phyloP scores from a whole-genome alignment of 768 basidiomycete species.

The Kwoniella bestiolae region DNA sequence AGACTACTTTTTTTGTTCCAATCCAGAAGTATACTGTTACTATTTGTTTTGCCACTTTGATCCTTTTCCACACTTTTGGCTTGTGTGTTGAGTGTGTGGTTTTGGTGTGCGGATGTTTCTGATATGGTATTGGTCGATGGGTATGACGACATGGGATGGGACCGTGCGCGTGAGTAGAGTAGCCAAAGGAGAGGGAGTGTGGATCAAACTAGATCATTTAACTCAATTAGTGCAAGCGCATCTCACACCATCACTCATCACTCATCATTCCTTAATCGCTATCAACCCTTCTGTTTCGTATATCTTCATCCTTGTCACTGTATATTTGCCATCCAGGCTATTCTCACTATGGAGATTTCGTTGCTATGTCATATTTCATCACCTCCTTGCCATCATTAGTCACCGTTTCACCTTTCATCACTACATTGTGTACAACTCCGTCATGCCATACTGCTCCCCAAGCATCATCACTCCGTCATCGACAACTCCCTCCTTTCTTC shows the following conservation, averaged over 20 bases:
- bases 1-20: neutral
- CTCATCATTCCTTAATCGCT: neutral
- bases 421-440: neutral
- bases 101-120: too few relatives aligned
- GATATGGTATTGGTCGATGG: too few relatives aligned
- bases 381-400: neutral
- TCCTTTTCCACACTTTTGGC: neutral
- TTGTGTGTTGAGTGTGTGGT: neutral
- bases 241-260: neutral
- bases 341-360: neutral
- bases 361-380: neutral
- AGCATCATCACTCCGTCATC: conserved; percentile 6
- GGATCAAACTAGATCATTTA: too few relatives aligned
- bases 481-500: conserved; percentile 22
- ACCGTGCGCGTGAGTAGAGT: neutral
- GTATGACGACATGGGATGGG: neutral
- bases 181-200: neutral
- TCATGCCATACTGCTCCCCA: conserved; percentile 22
- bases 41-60: neutral
- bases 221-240: too few relatives aligned
- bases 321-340: neutral
- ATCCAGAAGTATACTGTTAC: neutral
- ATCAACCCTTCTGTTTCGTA: neutral
- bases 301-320: too few relatives aligned
- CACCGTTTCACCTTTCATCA: neutral